Conservation (phyloP, 768 basidiomycete genomes). For the Pholiota microspora region DNA sequence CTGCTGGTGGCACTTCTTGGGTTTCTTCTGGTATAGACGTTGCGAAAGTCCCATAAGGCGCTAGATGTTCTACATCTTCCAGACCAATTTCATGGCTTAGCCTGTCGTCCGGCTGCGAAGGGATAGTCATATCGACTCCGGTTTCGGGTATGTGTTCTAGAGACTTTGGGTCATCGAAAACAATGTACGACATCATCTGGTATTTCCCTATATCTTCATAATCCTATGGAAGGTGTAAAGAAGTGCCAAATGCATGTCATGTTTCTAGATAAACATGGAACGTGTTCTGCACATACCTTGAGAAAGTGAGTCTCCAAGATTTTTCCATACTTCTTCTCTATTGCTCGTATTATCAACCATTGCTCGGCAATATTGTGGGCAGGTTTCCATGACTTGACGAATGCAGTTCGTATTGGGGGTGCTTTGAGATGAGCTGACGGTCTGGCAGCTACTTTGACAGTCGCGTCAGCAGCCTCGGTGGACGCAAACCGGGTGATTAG, state of each 20-base stretch:
- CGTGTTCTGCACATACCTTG: constrained; percentile 31
- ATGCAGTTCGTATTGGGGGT: constrained; percentile 26
- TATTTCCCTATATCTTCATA: constrained; percentile 42
- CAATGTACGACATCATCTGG: constrained; percentile 38
- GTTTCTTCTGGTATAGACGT: constrained; percentile 12
- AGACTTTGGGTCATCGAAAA: constrained; percentile 45
- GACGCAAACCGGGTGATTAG: background rate
- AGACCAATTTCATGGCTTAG: constrained; percentile 31
- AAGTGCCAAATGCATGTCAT: background rate
- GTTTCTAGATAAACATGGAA: background rate
- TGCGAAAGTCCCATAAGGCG: constrained; percentile 13
- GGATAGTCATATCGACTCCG: constrained; percentile 25
- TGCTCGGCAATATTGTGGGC: constrained; percentile 48
- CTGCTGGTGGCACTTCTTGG: constrained; percentile 5
- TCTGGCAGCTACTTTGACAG: background rate
- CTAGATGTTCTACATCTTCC: constrained; percentile 27
- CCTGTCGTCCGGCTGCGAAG: constrained; percentile 20
- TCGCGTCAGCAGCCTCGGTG: constrained; percentile 5
- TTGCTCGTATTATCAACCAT: constrained; percentile 46
- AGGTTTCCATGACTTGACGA: constrained; percentile 38
- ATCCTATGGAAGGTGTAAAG: constrained; percentile 34
- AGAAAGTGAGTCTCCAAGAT: constrained; percentile 40
- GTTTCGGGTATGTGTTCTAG: constrained; percentile 31
- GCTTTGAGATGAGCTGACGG: too few species aligned
- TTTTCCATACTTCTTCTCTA: constrained; percentile 55